Percentiles rank a stretch among this genome's conserved stretches.
Evolutionary conservation across 2,329 filamentous ascomycete species (phyloP).

Genomic region (Aspergillus carbonarius): DNA sequence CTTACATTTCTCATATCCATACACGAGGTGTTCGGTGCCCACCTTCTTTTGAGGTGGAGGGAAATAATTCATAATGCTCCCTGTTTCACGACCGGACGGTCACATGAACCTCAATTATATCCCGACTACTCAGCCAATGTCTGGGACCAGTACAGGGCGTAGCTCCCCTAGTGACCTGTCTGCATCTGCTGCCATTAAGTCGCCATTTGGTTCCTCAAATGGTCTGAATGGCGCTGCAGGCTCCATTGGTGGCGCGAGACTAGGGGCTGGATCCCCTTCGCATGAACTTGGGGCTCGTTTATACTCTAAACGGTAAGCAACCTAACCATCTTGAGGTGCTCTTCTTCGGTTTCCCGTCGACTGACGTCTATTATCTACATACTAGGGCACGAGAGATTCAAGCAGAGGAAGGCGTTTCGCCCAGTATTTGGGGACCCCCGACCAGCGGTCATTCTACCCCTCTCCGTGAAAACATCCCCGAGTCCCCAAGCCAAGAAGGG

Average conservation of each 20-base stretch:
- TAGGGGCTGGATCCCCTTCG: conserved; percentile 93
- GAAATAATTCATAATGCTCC: conserved; percentile 88
- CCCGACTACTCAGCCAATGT: conserved; percentile 66
- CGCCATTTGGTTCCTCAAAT: conserved; percentile 69
- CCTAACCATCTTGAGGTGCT: not conserved
- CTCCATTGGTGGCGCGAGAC: conserved; percentile 61
- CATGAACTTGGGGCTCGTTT: conserved; percentile 81
- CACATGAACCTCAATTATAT: conserved; percentile 83
- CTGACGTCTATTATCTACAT: conserved; percentile 12
- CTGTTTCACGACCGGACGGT: conserved; percentile 71
- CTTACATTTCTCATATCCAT: not conserved
- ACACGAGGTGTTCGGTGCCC: conserved; percentile 8
- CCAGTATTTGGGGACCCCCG: conserved; percentile 85
- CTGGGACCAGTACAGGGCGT: conserved; percentile 74
- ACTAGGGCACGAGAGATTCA: conserved; percentile 89
- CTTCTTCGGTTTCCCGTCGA: not conserved
- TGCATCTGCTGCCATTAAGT: conserved; percentile 63
- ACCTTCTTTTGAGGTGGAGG: conserved; percentile 22
- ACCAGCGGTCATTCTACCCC: conserved; percentile 96
- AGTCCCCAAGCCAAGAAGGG: conserved; percentile 87
- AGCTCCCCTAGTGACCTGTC: conserved; percentile 77
- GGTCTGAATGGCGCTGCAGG: conserved; percentile 55
- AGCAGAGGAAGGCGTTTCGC: conserved; percentile 84
- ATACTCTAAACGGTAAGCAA: conserved; percentile 84
- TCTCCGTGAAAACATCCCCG: conserved; percentile 93